A percentile compares a stretch with the other conserved stretches of the same genome.
Evolutionary conservation across 208 protist genomes (phyloP).

Genomic region (Paratrypanosoma confusum): DNA sequence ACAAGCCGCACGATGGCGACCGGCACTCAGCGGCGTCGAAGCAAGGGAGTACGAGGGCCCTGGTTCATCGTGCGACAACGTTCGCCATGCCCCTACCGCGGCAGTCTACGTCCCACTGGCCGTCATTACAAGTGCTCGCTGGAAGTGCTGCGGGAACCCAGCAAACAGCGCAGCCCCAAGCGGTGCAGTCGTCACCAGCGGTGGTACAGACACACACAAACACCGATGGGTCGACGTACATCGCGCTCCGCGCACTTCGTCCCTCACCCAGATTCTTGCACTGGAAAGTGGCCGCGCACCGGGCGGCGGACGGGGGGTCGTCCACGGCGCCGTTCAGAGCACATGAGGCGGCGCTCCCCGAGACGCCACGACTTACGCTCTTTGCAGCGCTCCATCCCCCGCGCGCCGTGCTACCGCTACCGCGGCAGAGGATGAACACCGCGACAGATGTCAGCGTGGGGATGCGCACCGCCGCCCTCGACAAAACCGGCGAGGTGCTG

Average conservation of each 20-base stretch:
- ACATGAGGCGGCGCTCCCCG: neutral
- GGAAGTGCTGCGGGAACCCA: too few species aligned
- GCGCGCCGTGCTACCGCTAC: neutral
- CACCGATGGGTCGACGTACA: constrained; percentile 36
- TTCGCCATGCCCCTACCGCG: constrained; percentile 41
- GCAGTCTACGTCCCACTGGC: constrained; percentile 3
- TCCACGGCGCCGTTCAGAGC: constrained; percentile 13
- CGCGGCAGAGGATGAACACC: too few species aligned
- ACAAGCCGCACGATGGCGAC: constrained; percentile 14
- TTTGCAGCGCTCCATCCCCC: constrained; percentile 34
- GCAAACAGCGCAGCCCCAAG: too few species aligned
- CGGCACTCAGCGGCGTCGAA: too few species aligned
- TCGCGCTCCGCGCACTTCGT: constrained; percentile 41
- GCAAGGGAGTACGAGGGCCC: too few species aligned
- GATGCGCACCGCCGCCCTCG: constrained; percentile 7
- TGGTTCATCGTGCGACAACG: constrained; percentile 41
- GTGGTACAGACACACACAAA: constrained; percentile 35
- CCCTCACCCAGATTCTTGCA: constrained; percentile 30
- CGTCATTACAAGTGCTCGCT: too few species aligned
- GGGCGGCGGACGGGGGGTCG: constrained; percentile 4
- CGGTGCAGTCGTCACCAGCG: constrained; percentile 17
- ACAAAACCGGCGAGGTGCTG: constrained; percentile 14
- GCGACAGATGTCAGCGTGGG: too few species aligned
- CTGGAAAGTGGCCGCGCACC: constrained; percentile 19
- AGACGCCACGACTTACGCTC: constrained; percentile 13